Conservation (phyloP, 2,329 filamentous ascomycete species). For the Nigrograna mackinnonii region DNA sequence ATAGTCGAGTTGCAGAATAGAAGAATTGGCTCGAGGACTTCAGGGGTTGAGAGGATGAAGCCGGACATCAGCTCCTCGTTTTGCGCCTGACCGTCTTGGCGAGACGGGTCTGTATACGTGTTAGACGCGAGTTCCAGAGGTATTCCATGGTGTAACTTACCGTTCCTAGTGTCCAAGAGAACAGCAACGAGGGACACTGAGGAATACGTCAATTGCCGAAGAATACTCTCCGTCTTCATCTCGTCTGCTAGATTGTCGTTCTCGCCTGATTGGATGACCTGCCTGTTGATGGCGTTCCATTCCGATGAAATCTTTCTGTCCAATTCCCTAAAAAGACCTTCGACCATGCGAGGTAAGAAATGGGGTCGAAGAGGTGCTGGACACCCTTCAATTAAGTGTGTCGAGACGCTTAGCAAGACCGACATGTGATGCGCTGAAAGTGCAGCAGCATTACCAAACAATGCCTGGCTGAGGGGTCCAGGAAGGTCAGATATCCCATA, state of each 20-base stretch:
- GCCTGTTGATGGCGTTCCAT: slow-evolving; percentile 73
- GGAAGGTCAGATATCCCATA: slow-evolving; percentile 89
- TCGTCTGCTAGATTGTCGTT: slow-evolving; percentile 84
- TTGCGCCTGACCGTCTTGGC: neutral
- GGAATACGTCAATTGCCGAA: slow-evolving; percentile 89
- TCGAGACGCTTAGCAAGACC: slow-evolving; percentile 85
- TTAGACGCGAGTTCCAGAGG: neutral
- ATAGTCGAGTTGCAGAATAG: slow-evolving; percentile 91
- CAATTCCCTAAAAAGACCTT: slow-evolving; percentile 81
- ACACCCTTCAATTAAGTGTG: slow-evolving; percentile 90
- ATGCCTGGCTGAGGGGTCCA: slow-evolving; percentile 76
- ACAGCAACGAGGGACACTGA: slow-evolving; percentile 90
- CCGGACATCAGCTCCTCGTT: slow-evolving; percentile 69
- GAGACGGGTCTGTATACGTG: neutral
- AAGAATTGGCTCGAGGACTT: slow-evolving; percentile 84
- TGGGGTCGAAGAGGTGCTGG: slow-evolving; percentile 75
- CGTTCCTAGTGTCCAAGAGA: slow-evolving; percentile 71
- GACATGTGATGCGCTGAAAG: slow-evolving; percentile 93
- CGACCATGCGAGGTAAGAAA: slow-evolving; percentile 84
- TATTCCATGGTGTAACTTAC: slow-evolving; percentile 18
- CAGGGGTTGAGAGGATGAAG: slow-evolving; percentile 78
- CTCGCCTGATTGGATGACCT: slow-evolving; percentile 65
- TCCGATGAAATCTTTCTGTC: slow-evolving; percentile 85
- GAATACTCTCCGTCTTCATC: slow-evolving; percentile 97
- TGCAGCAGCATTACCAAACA: slow-evolving; percentile 80